Conservation (phyloP, 345 rosid genomes). For the Abelmoschus esculentus region DNA sequence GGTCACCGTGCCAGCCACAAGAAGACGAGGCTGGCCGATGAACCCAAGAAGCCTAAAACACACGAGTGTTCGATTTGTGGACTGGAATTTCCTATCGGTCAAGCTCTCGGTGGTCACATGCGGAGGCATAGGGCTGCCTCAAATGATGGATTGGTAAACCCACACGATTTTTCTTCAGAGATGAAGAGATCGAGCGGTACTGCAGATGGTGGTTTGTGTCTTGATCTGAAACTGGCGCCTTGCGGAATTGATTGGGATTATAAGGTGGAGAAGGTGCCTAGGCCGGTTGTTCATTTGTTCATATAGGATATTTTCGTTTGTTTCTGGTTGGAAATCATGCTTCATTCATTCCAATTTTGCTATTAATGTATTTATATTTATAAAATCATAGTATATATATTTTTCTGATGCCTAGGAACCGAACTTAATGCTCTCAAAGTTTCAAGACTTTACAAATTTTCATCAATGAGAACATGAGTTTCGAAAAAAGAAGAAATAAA, state of each 20-base stretch:
- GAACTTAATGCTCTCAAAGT: too few species aligned
- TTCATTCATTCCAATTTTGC: neutral
- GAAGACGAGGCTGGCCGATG: conserved; percentile 31
- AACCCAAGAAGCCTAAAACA: conserved; percentile 44
- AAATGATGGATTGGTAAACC: conserved; percentile 1
- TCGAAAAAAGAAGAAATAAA: too few species aligned
- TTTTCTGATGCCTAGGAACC: too few species aligned
- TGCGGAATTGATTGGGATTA: conserved; percentile 42
- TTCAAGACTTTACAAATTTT: too few species aligned
- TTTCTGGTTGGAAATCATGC: neutral
- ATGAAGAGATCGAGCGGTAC: conserved; percentile 52
- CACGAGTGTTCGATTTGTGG: conserved; percentile 91
- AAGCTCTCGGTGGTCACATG: conserved; percentile 97
- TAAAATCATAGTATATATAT: too few species aligned
- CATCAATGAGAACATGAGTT: too few species aligned
- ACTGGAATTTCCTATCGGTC: conserved; percentile 66
- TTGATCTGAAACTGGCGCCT: conserved; percentile 73
- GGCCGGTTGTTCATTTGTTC: conserved; percentile 18
- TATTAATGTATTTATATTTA: neutral
- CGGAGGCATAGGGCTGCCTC: conserved; percentile 46
- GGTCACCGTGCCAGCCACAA: conserved; percentile 94
- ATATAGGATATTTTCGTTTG: conserved; percentile 14
- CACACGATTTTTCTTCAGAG: conserved; percentile 13
- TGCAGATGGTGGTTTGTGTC: conserved; percentile 40
- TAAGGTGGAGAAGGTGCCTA: conserved; percentile 29